Evolutionary conservation across 1,284 basidiomycete species (phyloP), one percentile per base, ranked within the genome.

Genomic region (Austroboletus niveus): DNA sequence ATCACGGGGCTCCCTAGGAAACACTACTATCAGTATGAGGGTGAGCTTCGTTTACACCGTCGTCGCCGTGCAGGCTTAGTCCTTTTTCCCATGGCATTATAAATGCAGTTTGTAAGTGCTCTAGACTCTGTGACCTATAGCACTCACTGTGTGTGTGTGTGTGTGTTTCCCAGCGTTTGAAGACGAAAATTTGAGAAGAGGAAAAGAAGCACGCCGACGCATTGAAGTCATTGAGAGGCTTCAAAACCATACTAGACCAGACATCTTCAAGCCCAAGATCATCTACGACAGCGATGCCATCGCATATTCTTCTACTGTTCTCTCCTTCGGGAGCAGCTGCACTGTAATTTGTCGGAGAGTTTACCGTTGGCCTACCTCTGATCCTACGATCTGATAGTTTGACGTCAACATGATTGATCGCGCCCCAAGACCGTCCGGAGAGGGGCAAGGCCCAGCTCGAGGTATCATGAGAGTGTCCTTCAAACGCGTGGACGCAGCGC

Each of bases 281-380:
- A 66, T 70, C 9, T 77, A 72, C 41, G 76, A 77, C 45, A 68
- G 74, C 9, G 59, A 69, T 14, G 71, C 69, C 3, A 76, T 75
- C 17, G 57, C 73, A 0, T 78, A 71, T 47, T 60, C 69, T 8
- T 57, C 69, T 0, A 53, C 35, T 2, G 47, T 49, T 0, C 59
- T 75, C 12, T 51, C 63, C 0, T 68, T 73, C 14, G 66, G 69
- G 1, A 62, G 53, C 14, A 32, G 54, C 7, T 48, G 52, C 0
- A 57, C 56, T 4, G 65, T 68, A 12, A 51, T 56, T 49, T 4
- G 1, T 29, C 20, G 43, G 39, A 12, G 10, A 27, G 10, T 1
- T n/a, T 10, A 31, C 11, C 5, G 20, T 9, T 17, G 24, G 22
- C 22, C 2, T 12, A n/a, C 10, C 38, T n/a, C 27, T 55, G 30